phyloP scores from a whole-genome alignment of 139 green algal genomes.

The Pedinophyceae sp. region DNA sequence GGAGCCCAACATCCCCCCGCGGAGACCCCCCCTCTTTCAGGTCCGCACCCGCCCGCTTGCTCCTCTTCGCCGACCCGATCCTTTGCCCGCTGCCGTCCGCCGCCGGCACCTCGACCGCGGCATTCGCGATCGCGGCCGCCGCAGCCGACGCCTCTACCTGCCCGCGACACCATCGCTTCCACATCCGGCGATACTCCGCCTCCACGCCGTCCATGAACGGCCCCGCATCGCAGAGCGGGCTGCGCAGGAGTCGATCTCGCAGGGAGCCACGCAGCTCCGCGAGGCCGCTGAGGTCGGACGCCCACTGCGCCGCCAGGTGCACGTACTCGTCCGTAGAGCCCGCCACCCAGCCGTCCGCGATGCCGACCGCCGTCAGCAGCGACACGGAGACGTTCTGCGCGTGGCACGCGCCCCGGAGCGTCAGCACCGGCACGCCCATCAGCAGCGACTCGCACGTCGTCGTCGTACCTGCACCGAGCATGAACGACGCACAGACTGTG shows the following conservation, averaged over 20 bases:
- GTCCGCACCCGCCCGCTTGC: too few relatives aligned
- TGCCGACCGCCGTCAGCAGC: conserved; percentile 60
- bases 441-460: conserved; percentile 87
- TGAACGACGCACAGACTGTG: neutral
- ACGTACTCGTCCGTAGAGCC: conserved; percentile 65
- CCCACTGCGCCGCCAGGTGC: conserved; percentile 31
- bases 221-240: conserved; percentile 55
- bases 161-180: conserved; percentile 36
- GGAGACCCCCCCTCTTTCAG: too few relatives aligned
- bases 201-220: conserved; percentile 64
- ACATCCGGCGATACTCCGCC: conserved; percentile 49
- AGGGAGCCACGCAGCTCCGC: conserved; percentile 40
- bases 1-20: too few relatives aligned
- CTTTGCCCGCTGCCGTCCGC: too few relatives aligned
- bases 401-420: conserved; percentile 66
- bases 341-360: conserved; percentile 60
- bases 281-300: conserved; percentile 33
- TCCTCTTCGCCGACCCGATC: too few relatives aligned
- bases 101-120: too few relatives aligned
- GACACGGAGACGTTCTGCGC: conserved; percentile 87
- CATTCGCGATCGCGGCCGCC: too few relatives aligned
- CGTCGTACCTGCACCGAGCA: conserved; percentile 56
- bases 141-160: too few relatives aligned
- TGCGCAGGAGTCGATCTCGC: conserved; percentile 55
- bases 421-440: conserved; percentile 90